These are phyloP conservation scores for Falciphora oryzae DNA, from an alignment of 2,329 filamentous ascomycete genomes.

Conservation along the genomic window DNA sequence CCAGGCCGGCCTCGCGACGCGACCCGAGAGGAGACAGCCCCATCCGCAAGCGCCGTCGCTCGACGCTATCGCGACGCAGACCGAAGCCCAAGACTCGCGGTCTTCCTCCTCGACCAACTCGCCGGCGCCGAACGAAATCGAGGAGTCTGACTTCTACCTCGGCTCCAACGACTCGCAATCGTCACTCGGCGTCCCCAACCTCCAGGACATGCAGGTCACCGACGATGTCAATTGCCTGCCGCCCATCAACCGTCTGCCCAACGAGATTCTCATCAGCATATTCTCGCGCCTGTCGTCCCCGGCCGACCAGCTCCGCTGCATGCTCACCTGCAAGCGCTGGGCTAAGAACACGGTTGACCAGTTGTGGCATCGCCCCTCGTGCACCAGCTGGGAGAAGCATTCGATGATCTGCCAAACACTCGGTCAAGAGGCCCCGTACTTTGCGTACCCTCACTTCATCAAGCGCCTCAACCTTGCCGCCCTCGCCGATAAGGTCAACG, in stretches of 20 bases:
- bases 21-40: constrained; percentile 4
- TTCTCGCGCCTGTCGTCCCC: constrained; percentile 77
- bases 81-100: constrained; percentile 42
- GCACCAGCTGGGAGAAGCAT: constrained; percentile 80
- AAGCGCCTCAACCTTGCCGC: constrained; percentile 86
- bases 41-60: constrained; percentile 17
- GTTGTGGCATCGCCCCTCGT: constrained; percentile 90
- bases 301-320: constrained; percentile 75
- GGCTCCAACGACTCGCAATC: constrained; percentile 88
- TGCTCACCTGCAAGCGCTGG: constrained; percentile 94
- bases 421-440: constrained; percentile 67
- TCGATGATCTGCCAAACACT: constrained; percentile 76
- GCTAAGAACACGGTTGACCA: constrained; percentile 86
- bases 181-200: constrained; percentile 74
- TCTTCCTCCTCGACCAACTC: constrained; percentile 68
- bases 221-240: constrained; percentile 63
- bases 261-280: constrained; percentile 89
- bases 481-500: constrained; percentile 69
- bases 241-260: constrained; percentile 81
- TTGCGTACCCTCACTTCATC: constrained; percentile 84
- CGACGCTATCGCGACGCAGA: constrained; percentile 18
- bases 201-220: constrained; percentile 66
- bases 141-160: constrained; percentile 91
- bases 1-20: neutral
- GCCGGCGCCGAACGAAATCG: constrained; percentile 70